phyloP scores from a whole-genome alignment of 495 filamentous ascomycete species.

The Hypoxylon crocopeplum region DNA sequence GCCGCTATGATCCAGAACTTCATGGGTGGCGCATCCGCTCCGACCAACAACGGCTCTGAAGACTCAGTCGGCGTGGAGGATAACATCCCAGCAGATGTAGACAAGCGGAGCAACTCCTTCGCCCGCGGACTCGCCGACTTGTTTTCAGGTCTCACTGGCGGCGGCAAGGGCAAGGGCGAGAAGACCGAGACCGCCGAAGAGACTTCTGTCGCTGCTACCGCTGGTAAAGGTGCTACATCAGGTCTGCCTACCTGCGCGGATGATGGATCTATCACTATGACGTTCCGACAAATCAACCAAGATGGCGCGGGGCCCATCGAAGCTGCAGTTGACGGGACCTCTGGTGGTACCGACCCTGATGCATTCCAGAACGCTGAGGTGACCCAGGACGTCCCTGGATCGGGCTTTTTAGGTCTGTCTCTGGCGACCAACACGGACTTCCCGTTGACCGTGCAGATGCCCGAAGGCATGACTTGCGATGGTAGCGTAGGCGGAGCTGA shows the following conservation, averaged over 20 bases:
- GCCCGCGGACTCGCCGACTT: constrained; percentile 19
- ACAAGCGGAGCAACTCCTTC: constrained; percentile 13
- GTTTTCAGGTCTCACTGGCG: constrained; percentile 26
- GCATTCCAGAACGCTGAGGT: constrained; percentile 63
- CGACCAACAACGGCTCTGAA: constrained; percentile 44
- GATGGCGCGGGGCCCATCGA: constrained; percentile 59
- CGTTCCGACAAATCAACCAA: constrained; percentile 59
- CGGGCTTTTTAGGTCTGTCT: constrained; percentile 57
- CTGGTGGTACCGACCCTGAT: constrained; percentile 58
- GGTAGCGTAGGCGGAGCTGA: constrained; percentile 57
- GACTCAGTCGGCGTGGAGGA: constrained; percentile 46
- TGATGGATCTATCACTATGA: constrained; percentile 64
- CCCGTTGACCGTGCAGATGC: constrained; percentile 64
- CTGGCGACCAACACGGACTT: constrained; percentile 60
- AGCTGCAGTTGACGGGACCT: constrained; percentile 60
- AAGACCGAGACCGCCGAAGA: constrained; percentile 49
- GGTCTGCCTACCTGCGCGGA: constrained; percentile 62
- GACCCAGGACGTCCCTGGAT: constrained; percentile 64
- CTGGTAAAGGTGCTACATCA: constrained; percentile 47
- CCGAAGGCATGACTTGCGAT: constrained; percentile 65
- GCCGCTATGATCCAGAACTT: constrained; percentile 52
- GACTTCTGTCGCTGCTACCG: constrained; percentile 49
- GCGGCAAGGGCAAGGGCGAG: constrained; percentile 38
- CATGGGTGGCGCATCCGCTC: constrained; percentile 47
- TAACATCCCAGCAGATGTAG: constrained; percentile 28